These are phyloP conservation scores for Pharnaceum exiguum DNA, from an alignment of 148 eudicot species.

Conservation along the genomic window DNA sequence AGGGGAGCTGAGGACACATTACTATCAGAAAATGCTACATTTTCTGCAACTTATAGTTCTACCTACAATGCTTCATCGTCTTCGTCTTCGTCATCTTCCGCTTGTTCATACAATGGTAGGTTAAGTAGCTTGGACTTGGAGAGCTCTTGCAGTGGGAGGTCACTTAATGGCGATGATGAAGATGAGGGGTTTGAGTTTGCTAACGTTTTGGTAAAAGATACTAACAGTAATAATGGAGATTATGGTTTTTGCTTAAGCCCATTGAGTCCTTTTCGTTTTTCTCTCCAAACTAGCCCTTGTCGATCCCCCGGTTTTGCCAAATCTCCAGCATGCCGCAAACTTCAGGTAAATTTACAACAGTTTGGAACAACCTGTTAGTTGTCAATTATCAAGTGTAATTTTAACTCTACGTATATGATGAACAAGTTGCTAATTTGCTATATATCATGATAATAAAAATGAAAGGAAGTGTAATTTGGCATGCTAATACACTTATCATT, in stretches of 20 bases:
- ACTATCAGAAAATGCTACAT: background rate
- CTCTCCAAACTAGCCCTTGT: slow-evolving; percentile 41
- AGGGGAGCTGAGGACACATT: slow-evolving; percentile 7
- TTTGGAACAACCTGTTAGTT: background rate
- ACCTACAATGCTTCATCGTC: too few relatives aligned
- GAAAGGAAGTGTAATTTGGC: too few relatives aligned
- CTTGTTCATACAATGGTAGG: slow-evolving; percentile 32
- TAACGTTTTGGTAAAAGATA: slow-evolving; percentile 12
- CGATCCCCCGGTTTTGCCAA: slow-evolving; percentile 42
- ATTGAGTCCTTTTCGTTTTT: slow-evolving; percentile 60
- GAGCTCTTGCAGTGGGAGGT: slow-evolving; percentile 38
- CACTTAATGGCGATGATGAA: slow-evolving; percentile 26
- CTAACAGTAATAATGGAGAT: slow-evolving; percentile 8
- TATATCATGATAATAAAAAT: too few relatives aligned
- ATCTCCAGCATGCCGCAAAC: slow-evolving; percentile 44
- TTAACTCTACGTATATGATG: background rate
- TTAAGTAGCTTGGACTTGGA: slow-evolving; percentile 49
- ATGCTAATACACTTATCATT: too few relatives aligned
- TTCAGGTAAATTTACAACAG: slow-evolving; percentile 36
- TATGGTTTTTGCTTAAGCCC: slow-evolving; percentile 47
- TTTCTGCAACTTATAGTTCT: slow-evolving; percentile 17
- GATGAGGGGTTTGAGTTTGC: slow-evolving; percentile 23
- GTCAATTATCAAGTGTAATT: too few relatives aligned
- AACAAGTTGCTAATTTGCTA: too few relatives aligned
- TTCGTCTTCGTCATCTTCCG: slow-evolving; percentile 9